A percentile compares a stretch with the other conserved stretches of the same genome.
phyloP scores from a whole-genome alignment of 1,284 basidiomycete genomes.

The Agroathelia rolfsii region DNA sequence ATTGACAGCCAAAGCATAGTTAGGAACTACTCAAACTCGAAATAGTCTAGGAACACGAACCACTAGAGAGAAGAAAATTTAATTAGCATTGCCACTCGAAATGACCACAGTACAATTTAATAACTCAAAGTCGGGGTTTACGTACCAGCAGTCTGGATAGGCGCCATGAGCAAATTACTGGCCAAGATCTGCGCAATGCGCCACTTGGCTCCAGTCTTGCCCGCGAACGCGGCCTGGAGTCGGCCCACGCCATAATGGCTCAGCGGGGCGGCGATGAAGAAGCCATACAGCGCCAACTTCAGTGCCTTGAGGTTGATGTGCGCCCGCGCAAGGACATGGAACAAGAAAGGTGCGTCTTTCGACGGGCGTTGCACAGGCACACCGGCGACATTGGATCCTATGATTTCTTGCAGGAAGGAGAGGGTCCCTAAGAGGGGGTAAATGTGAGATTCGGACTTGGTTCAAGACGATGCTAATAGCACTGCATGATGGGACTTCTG shows the following conservation, averaged over 20 bases:
- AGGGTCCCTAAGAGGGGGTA: constrained; percentile 36
- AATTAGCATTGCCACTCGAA: constrained; percentile 1
- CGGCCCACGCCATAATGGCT: constrained; percentile 64
- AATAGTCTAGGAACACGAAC: constrained; percentile 4
- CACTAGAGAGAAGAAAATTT: neutral
- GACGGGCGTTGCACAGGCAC: constrained; percentile 38
- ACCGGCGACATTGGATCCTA: constrained; percentile 63
- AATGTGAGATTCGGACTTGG: constrained; percentile 1
- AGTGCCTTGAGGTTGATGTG: constrained; percentile 57
- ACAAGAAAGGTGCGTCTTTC: constrained; percentile 43
- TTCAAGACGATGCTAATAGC: neutral
- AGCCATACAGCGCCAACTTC: constrained; percentile 81
- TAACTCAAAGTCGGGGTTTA: constrained; percentile 9
- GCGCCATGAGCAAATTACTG: constrained; percentile 71
- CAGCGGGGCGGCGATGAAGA: constrained; percentile 78
- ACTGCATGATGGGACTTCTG: neutral
- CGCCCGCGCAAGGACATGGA: constrained; percentile 42
- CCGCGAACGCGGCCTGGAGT: constrained; percentile 70
- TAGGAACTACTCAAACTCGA: neutral
- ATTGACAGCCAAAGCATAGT: constrained; percentile 29
- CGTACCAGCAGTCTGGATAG: constrained; percentile 66
- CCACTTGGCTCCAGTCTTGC: constrained; percentile 58
- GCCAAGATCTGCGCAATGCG: constrained; percentile 70
- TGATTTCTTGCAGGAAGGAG: constrained; percentile 73
- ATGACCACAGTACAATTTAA: neutral